Evolutionary conservation across 2,329 filamentous ascomycete genomes (phyloP), one percentile per base, ranked within the genome.

Genomic region (Fusarium metavorans): DNA sequence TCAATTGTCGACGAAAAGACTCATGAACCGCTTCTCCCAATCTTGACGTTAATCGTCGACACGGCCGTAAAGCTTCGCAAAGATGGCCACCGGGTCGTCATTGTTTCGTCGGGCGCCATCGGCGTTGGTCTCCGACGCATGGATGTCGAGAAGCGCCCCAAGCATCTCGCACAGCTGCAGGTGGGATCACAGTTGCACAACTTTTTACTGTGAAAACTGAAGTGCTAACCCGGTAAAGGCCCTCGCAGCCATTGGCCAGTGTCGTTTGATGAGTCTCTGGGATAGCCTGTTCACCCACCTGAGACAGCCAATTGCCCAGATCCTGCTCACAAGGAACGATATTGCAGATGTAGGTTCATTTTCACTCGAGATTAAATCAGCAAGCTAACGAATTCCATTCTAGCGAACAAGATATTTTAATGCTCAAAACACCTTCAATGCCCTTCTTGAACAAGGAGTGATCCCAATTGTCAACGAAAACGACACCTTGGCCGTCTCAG

Each of bases 381-480:
- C 35, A 67, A 59, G 48, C 63, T 71, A 64, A 64, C 27, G 18
- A 43, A 13, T 27, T 37, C 13, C 37, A 95, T 30, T 41, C n/a
- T 45, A 95, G 91, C 92, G 95, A 70, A 96, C 95, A 32, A 94
- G 97, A 87, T 99, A 98, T 82, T 89, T 95, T 73, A 99, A 99
- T 85, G 97, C 97, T 0, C 95, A 98, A 84, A 98, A 98, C 81
- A 98, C 97, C 0, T 94, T 99, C 81, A 90, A 91, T 62, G 95
- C 98, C 83, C 88, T 98, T 56, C 86, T 99, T 20, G 92, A 95
- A 79, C 97, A 98, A 93, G 95, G 95, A 2, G 96, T 98, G 30
- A 97, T 99, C 73, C 97, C 97, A 11, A 98, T 99, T 78, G 97
- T 99, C 74, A 99, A 99, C 80, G 97, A 99, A 85, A 99, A 99